Evolutionary conservation across 768 basidiomycete genomes (phyloP), one percentile per base, ranked within the genome.

Genomic region (Candolleomyces aberdarensis): DNA sequence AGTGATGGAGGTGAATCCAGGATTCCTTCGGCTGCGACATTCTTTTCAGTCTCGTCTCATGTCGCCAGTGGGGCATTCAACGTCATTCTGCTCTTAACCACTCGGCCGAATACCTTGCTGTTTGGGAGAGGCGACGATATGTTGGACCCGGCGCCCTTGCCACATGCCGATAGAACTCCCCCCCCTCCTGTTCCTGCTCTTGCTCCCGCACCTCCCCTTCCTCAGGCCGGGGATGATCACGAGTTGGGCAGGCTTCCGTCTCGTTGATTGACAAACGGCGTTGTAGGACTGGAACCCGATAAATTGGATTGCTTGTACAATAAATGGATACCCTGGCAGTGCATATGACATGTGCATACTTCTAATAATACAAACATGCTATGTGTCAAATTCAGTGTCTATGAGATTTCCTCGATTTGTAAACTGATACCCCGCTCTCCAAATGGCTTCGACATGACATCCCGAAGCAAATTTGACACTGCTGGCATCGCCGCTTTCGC

Each of bases 11-110:
- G 57, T 13, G 58, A 54, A 7, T 2, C 46, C 1, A 32, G 3
- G 11, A 63, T 74, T 36, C 62, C 72, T 2, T 65, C 74, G 2
- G 70, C 72, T 11, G 72, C 72, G 29, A 76, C 69, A 11, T 71
- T 80, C 48, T 65, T 67, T 26, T 74, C 69, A 32, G 59, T 67
- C n/a, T 58, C 69, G 5, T 56, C 77, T n/a, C 79, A 72, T 61
- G 66, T 69, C 7, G 74, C 80, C 57, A 78, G 75, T 47, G 80
- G 80, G 11, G 64, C 70, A 40, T 62, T 72, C 54, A 81, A 80
- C 55, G 78, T 79, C 13, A 39, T 75, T 20, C 70, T 82, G 6
- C 65, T 80, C 39, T 65, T 78, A 26, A 60, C 63, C 19, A 74
- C 76, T 15, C 72, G 75, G 20, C 76, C 75, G 3, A 69, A 70